A percentile compares a stretch with the other conserved stretches of the same genome.
Conservation (phyloP, 2,329 filamentous ascomycete species). For the Arachnomyces sp. region DNA sequence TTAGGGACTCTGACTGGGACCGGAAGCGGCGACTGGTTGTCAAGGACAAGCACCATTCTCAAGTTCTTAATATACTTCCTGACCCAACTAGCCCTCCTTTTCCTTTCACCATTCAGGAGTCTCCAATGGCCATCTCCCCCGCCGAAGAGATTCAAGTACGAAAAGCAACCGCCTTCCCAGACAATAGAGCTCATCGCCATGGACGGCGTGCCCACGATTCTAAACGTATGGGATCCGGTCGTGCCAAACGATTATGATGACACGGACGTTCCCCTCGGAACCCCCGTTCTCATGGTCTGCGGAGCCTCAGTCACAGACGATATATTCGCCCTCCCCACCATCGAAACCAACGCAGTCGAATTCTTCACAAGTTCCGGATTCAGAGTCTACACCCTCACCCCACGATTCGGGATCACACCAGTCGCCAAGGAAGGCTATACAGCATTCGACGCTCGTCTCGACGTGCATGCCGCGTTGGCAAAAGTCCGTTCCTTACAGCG, state of each 20-base stretch:
- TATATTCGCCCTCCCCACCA: conserved; percentile 55
- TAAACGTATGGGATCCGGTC: conserved; percentile 51
- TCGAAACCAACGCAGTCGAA: conserved; percentile 55
- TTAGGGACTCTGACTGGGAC: conserved; percentile 46
- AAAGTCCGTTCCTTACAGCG: conserved; percentile 9
- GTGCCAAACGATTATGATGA: background rate
- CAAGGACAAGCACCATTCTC: conserved; percentile 38
- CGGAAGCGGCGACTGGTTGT: conserved; percentile 39
- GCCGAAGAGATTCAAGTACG: conserved; percentile 43
- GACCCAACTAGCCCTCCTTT: conserved; percentile 44
- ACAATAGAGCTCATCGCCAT: conserved; percentile 42
- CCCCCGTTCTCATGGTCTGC: conserved; percentile 50
- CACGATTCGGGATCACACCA: conserved; percentile 22
- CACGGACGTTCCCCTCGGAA: conserved; percentile 19
- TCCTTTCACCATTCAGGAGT: conserved; percentile 47
- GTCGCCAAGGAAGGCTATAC: background rate
- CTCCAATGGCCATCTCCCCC: conserved; percentile 48
- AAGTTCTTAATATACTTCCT: conserved; percentile 51
- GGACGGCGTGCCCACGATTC: conserved; percentile 45
- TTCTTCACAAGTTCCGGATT: conserved; percentile 55
- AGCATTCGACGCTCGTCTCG: conserved; percentile 4
- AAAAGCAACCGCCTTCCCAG: conserved; percentile 40
- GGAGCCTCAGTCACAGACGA: conserved; percentile 56
- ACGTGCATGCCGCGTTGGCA: conserved; percentile 11
- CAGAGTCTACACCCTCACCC: conserved; percentile 50